A percentile compares a stretch with the other conserved stretches of the same genome.
Evolutionary conservation across 495 filamentous ascomycete genomes (phyloP).

Genomic region (Neurospora cerealis): DNA sequence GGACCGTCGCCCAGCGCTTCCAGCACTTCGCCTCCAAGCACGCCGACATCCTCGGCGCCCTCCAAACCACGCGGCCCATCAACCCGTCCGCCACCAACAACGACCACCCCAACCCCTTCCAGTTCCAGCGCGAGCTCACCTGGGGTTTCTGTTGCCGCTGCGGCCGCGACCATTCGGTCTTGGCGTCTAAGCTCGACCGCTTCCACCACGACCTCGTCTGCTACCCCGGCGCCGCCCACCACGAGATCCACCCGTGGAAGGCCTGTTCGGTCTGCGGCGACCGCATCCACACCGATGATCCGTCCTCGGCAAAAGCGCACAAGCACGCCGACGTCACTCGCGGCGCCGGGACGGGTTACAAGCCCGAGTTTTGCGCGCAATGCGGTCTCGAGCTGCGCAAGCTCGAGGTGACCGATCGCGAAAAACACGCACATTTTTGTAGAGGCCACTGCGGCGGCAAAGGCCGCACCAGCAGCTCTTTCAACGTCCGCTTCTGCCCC

Average conservation of each 20-base stretch:
- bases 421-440: slow-evolving; percentile 6
- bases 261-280: background rate
- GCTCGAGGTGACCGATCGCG: background rate
- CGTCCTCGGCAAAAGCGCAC: background rate
- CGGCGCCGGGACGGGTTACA: background rate
- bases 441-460: background rate
- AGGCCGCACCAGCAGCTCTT: background rate
- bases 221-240: slow-evolving; percentile 5
- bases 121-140: background rate
- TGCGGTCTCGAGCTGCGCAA: slow-evolving; percentile 4
- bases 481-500: slow-evolving; percentile 5
- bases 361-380: slow-evolving; percentile 1
- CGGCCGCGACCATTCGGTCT: slow-evolving; percentile 11
- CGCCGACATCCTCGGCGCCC: background rate
- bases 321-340: background rate
- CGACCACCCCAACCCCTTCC: background rate
- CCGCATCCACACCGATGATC: background rate
- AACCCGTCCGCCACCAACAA: background rate
- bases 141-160: slow-evolving; percentile 18
- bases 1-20: slow-evolving; percentile 7
- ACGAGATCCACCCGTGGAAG: background rate
- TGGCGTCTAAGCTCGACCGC: slow-evolving; percentile 10
- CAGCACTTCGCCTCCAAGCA: slow-evolving; percentile 12
- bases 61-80: background rate
- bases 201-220: slow-evolving; percentile 15